These are phyloP conservation scores for Saccharomycopsis phalli DNA, from an alignment of 1,139 yeast species.

Conservation along the genomic window DNA sequence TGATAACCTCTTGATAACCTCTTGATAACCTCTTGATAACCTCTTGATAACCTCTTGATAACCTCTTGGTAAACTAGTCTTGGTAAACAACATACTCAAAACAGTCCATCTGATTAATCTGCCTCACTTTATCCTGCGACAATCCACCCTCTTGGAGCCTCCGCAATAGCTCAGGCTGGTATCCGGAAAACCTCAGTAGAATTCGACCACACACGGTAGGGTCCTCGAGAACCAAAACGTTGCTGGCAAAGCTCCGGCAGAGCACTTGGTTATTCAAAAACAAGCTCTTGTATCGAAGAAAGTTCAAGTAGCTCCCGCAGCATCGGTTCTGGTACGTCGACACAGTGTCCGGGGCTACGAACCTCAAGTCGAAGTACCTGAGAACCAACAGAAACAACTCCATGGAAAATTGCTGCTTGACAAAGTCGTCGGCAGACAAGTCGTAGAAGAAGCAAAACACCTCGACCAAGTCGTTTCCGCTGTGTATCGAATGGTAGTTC, in stretches of 20 bases:
- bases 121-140: no score
- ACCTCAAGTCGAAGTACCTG: conserved; percentile 7
- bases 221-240: no score
- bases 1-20: no score
- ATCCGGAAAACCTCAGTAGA: neutral
- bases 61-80: no score
- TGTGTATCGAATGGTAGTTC: conserved; percentile 4
- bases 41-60: no score
- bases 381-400: conserved; percentile 4
- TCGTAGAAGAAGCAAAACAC: conserved; percentile 12
- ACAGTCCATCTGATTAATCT: no score
- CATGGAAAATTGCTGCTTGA: neutral
- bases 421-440: conserved; percentile 1
- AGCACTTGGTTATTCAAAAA: conserved; percentile 7
- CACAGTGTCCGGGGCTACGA: neutral
- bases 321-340: conserved; percentile 6
- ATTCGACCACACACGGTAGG: no score
- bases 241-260: no score
- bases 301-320: conserved; percentile 8
- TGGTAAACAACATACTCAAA: no score
- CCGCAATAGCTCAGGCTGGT: no score
- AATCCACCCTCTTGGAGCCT: no score
- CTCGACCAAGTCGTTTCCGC: conserved; percentile 3
- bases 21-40: no score
- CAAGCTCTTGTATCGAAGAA: conserved; percentile 12